A percentile compares a stretch with the other conserved stretches of the same genome.
Evolutionary conservation across 129 eudicot species (phyloP).

Genomic region (Arctium lappa): DNA sequence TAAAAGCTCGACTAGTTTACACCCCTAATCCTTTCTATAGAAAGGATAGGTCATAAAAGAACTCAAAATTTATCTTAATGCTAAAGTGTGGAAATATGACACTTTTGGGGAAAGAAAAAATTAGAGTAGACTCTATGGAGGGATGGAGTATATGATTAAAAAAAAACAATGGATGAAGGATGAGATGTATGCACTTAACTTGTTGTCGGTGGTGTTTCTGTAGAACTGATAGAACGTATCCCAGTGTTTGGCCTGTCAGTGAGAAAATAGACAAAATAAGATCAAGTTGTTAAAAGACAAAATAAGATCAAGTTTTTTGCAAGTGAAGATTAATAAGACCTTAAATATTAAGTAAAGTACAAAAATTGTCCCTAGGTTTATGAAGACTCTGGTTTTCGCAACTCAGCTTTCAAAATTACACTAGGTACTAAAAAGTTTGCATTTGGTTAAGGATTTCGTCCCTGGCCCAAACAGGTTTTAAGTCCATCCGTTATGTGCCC

Average conservation of each 20-base stretch:
- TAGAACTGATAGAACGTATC: constrained; percentile 89
- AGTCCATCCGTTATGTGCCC: background rate
- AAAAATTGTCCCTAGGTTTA: background rate
- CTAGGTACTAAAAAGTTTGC: background rate
- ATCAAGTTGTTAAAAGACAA: constrained; percentile 10
- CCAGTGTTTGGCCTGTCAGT: constrained; percentile 89
- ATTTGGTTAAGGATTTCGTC: too few species aligned
- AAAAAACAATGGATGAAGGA: constrained; percentile 5
- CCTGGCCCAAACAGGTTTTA: too few species aligned
- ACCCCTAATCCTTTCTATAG: background rate
- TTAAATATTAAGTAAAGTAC: background rate
- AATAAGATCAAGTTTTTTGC: background rate
- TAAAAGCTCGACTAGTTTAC: too few species aligned
- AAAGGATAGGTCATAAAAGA: constrained; percentile 1
- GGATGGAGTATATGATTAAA: constrained; percentile 10
- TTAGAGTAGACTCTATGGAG: constrained; percentile 2
- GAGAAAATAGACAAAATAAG: constrained; percentile 21
- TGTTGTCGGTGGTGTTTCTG: constrained; percentile 96
- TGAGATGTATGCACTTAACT: constrained; percentile 46
- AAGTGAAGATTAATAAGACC: background rate
- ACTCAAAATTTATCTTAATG: background rate
- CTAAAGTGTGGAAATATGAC: background rate
- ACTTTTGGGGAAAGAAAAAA: background rate
- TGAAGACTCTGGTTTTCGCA: background rate
- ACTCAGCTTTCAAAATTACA: background rate